Evolutionary conservation across 2,329 filamentous ascomycete species (phyloP).

Genomic region (Knoxdaviesia proteae): DNA sequence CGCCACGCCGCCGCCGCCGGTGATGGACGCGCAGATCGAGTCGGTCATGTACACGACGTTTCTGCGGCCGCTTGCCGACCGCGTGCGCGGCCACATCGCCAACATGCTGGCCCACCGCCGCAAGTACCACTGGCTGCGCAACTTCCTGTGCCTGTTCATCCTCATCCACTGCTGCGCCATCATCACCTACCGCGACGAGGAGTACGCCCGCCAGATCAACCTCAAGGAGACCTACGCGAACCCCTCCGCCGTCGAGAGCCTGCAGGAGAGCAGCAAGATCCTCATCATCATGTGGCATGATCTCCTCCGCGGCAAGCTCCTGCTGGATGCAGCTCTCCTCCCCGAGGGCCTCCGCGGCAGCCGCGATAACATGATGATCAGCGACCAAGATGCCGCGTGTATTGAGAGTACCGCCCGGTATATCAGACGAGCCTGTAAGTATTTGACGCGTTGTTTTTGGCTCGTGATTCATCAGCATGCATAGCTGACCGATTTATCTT

Average conservation of each 20-base stretch:
- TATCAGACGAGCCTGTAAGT: no score
- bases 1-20: not conserved
- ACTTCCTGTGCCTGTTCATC: constrained; percentile 2
- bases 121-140: not conserved
- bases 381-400: no score
- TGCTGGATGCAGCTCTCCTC: no score
- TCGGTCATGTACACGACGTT: constrained; percentile 2
- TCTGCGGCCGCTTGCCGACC: not conserved
- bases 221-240: not conserved
- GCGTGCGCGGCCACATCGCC: not conserved
- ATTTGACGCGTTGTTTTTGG: no score
- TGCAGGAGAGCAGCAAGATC: not conserved
- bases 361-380: no score
- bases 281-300: not conserved
- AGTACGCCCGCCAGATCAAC: constrained; percentile 1
- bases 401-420: no score
- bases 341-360: no score
- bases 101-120: not conserved
- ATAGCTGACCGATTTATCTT: no score
- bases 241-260: not conserved
- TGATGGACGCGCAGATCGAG: constrained; percentile 3
- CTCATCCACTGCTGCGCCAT: constrained; percentile 3
- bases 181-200: constrained; percentile 1
- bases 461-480: no score
- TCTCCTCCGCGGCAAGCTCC: no score